These are phyloP conservation scores for Clonostachys rhizophaga DNA, from an alignment of 2,329 filamentous ascomycete genomes.

Conservation along the genomic window DNA sequence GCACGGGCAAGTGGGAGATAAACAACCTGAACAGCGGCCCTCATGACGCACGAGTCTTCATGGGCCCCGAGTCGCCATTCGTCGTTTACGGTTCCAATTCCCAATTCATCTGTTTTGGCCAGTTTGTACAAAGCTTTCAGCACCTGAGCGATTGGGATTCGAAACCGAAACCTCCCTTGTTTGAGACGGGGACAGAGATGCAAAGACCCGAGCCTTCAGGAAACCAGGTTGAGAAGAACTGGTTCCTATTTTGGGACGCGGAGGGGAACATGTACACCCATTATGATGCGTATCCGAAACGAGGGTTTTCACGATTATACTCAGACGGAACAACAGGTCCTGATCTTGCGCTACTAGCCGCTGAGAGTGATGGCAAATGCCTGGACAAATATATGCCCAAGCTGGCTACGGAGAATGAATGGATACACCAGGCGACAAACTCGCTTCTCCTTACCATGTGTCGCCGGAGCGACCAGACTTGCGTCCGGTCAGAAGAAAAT, in stretches of 20 bases:
- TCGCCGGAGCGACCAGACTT: constrained; percentile 35
- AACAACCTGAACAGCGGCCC: constrained; percentile 43
- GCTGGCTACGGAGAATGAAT: constrained; percentile 23
- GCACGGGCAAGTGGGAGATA: constrained; percentile 33
- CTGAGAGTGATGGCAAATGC: constrained; percentile 36
- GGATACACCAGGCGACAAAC: constrained; percentile 56
- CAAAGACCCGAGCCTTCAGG: constrained; percentile 39
- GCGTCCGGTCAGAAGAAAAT: constrained; percentile 34
- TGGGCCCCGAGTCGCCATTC: constrained; percentile 43
- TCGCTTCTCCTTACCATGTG: constrained; percentile 52
- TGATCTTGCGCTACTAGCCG: constrained; percentile 33
- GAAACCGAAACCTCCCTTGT: constrained; percentile 17
- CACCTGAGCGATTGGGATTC: constrained; percentile 36
- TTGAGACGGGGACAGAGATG: constrained; percentile 41
- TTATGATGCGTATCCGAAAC: constrained; percentile 44
- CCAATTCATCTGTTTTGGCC: constrained; percentile 47
- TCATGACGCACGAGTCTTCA: constrained; percentile 54
- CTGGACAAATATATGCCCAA: constrained; percentile 38
- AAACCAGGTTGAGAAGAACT: constrained; percentile 52
- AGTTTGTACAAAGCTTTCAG: constrained; percentile 51
- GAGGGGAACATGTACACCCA: constrained; percentile 41
- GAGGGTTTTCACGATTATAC: constrained; percentile 40
- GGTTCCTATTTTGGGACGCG: constrained; percentile 55
- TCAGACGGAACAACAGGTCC: constrained; percentile 38
- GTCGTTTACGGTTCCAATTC: constrained; percentile 53